phyloP scores from a whole-genome alignment of 441 rosid genomes.

The Syzygium syzygioides region DNA sequence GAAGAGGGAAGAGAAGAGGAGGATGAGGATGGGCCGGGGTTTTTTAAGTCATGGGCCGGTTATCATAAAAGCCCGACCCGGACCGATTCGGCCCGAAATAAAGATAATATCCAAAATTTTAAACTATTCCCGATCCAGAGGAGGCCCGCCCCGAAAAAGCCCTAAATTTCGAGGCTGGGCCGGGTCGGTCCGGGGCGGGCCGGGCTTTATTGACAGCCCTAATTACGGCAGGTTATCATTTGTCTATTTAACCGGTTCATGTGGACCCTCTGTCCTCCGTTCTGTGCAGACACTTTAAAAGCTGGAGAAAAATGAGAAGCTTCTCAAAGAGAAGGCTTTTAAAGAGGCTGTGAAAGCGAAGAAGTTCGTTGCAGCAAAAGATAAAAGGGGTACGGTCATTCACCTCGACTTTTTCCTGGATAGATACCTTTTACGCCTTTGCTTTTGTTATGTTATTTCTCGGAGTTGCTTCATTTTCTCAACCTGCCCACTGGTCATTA shows the following conservation, averaged over 20 bases:
- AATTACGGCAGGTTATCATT: not conserved
- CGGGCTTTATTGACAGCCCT: too few relatives aligned
- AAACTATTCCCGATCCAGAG: too few relatives aligned
- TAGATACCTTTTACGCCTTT: not conserved
- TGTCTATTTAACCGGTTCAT: not conserved
- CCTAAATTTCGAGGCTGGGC: too few relatives aligned
- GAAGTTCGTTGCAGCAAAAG: not conserved
- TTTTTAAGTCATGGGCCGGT: too few relatives aligned
- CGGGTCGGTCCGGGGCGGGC: too few relatives aligned
- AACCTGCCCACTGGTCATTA: not conserved
- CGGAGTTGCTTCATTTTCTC: not conserved
- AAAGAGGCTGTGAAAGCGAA: conserved; percentile 8
- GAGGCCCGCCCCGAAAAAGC: too few relatives aligned
- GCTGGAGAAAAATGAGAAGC: conserved; percentile 8
- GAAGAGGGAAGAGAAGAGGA: too few relatives aligned
- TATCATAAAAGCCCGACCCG: too few relatives aligned
- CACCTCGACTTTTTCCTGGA: not conserved
- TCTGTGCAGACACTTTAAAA: conserved; percentile 3
- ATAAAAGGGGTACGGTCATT: not conserved
- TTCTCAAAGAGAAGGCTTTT: conserved; percentile 1
- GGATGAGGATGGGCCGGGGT: too few relatives aligned
- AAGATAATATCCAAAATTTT: too few relatives aligned
- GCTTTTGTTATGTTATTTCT: not conserved
- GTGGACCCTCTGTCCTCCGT: not conserved
- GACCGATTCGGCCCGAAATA: too few relatives aligned